These are phyloP conservation scores for Fusarium falciforme DNA, from an alignment of 2,329 filamentous ascomycete species.

Conservation along the genomic window DNA sequence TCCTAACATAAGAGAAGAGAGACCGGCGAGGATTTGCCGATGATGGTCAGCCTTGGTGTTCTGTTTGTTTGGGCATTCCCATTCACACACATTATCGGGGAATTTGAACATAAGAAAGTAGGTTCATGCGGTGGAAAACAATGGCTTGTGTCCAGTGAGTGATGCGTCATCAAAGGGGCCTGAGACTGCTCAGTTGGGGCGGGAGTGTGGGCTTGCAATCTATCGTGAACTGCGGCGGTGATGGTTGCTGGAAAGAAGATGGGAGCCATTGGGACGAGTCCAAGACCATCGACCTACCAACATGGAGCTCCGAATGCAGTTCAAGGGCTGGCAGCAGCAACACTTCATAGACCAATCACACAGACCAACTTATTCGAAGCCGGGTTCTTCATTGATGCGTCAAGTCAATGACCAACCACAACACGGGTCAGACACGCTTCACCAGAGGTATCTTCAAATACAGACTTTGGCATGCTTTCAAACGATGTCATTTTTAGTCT, in stretches of 20 bases:
- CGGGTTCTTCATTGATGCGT: constrained; percentile 18
- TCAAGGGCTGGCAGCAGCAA: background rate
- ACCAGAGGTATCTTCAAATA: constrained; percentile 39
- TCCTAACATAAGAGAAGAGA: background rate
- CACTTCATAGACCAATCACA: background rate
- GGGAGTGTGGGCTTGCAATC: no score
- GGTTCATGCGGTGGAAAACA: background rate
- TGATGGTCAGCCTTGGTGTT: background rate
- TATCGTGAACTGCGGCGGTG: background rate
- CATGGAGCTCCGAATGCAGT: background rate
- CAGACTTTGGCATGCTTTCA: constrained; percentile 38
- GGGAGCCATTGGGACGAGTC: background rate
- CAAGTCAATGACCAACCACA: constrained; percentile 3
- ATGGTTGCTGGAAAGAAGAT: background rate
- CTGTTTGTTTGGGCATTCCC: background rate
- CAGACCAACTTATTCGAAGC: background rate
- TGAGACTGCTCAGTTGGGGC: background rate
- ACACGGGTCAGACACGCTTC: constrained; percentile 25
- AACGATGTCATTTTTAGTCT: constrained; percentile 51
- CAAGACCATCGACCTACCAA: background rate
- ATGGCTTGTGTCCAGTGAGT: background rate
- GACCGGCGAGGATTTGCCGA: background rate
- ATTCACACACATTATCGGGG: no score
- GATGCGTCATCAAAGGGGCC: background rate
- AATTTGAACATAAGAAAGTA: background rate